phyloP scores from a whole-genome alignment of 106 monocot species.

The Alisma plantagoaquatica region DNA sequence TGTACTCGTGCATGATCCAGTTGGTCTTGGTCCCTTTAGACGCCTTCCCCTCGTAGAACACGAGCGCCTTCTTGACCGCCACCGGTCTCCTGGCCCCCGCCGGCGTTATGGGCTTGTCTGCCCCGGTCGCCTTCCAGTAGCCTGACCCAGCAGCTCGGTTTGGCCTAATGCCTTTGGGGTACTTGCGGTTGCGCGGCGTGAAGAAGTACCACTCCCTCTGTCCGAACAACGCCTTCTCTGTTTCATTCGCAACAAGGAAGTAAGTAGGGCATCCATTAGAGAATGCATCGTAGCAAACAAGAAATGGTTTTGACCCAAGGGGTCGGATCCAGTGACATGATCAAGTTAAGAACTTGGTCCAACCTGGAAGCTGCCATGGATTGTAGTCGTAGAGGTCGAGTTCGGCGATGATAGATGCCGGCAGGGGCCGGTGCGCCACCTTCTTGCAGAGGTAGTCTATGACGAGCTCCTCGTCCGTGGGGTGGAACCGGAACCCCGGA shows the following conservation, averaged over 20 bases:
- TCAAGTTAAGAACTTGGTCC: too few species aligned
- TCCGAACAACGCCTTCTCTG: conserved; percentile 49
- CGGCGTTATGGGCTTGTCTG: conserved; percentile 42
- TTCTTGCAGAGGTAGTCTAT: conserved; percentile 17
- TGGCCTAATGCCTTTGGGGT: conserved; percentile 36
- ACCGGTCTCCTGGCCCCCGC: conserved; percentile 16
- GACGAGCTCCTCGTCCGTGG: conserved; percentile 73
- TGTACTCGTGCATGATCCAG: conserved; percentile 67
- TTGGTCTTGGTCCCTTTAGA: conserved; percentile 48
- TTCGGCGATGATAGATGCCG: conserved; percentile 22
- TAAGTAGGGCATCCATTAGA: too few species aligned
- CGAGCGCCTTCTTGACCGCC: conserved; percentile 51
- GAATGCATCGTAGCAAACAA: too few species aligned
- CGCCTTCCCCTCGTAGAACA: conserved; percentile 46
- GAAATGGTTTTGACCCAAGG: too few species aligned
- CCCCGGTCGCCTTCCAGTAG: conserved; percentile 55
- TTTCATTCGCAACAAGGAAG: background rate
- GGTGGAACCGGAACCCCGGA: conserved; percentile 87
- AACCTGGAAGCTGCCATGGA: conserved; percentile 28
- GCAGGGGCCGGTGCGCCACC: conserved; percentile 10
- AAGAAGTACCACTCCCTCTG: conserved; percentile 60
- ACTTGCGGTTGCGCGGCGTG: conserved; percentile 27
- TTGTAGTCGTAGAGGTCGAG: conserved; percentile 23
- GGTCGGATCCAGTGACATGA: too few species aligned
- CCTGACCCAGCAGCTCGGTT: conserved; percentile 44